A percentile compares a stretch with the other conserved stretches of the same genome.
Conservation (phyloP, 495 filamentous ascomycete species). For the Aspergillus sclerotiicarbonarius region DNA sequence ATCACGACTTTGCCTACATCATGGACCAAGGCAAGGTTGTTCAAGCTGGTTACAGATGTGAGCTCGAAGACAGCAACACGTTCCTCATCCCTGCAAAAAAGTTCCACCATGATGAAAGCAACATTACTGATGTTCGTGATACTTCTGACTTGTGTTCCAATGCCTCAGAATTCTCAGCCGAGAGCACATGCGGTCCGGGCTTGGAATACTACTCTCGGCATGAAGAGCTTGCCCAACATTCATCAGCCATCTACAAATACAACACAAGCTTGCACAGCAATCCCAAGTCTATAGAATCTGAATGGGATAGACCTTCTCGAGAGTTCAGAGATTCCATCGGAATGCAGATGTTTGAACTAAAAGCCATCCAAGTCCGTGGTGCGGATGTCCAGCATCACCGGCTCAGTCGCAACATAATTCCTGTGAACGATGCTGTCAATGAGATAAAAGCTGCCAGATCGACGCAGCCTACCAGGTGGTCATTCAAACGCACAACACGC, state of each 20-base stretch:
- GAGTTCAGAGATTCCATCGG: neutral
- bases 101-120: neutral
- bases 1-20: conserved; percentile 77
- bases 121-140: neutral
- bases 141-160: neutral
- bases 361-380: neutral
- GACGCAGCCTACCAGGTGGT: neutral
- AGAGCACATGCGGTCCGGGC: neutral
- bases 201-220: neutral
- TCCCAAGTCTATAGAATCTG: neutral
- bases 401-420: neutral
- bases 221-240: neutral
- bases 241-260: neutral
- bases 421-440: neutral
- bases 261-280: neutral
- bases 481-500: neutral
- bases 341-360: conserved; percentile 3
- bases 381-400: neutral
- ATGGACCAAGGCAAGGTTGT: conserved; percentile 69
- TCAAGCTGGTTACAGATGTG: conserved; percentile 61
- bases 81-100: conserved; percentile 5
- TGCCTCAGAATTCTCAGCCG: neutral
- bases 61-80: conserved; percentile 35
- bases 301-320: neutral
- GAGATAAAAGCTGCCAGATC: neutral